Conservation (phyloP, 495 filamentous ascomycete species). For the Pseudevernia furfuracea region DNA sequence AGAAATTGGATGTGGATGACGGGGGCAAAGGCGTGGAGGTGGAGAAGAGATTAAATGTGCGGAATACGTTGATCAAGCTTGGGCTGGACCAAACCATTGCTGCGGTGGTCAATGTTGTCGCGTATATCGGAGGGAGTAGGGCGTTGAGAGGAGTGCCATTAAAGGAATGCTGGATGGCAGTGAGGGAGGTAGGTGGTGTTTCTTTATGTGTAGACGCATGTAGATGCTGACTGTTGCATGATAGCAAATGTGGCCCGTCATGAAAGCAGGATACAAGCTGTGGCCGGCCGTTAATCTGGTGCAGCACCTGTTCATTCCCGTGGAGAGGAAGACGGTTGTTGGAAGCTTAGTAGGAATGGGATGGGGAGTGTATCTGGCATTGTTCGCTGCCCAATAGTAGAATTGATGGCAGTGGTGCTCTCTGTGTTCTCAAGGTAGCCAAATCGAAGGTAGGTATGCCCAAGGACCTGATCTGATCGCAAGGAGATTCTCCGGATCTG, state of each 20-base stretch:
- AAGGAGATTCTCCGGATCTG: not conserved
- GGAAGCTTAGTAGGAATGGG: slow-evolving; percentile 71
- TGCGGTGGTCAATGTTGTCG: slow-evolving; percentile 64
- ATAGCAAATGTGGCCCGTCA: slow-evolving; percentile 61
- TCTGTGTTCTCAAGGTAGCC: not conserved
- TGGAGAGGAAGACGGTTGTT: slow-evolving; percentile 67
- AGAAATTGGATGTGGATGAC: slow-evolving; percentile 26
- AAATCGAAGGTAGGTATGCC: not conserved
- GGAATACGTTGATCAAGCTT: slow-evolving; percentile 75
- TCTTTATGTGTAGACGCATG: not conserved
- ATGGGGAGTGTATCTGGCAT: slow-evolving; percentile 84
- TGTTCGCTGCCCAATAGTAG: slow-evolving; percentile 42
- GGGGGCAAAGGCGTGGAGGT: slow-evolving; percentile 28
- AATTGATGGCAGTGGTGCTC: not conserved
- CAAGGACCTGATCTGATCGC: not conserved
- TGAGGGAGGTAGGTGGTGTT: slow-evolving; percentile 34
- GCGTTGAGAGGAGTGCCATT: slow-evolving; percentile 40
- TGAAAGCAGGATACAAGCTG: slow-evolving; percentile 67
- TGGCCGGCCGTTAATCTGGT: slow-evolving; percentile 77
- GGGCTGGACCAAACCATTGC: slow-evolving; percentile 74
- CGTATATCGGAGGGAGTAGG: slow-evolving; percentile 60
- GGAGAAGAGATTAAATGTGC: slow-evolving; percentile 44
- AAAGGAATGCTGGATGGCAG: slow-evolving; percentile 29
- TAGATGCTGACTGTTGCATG: not conserved
- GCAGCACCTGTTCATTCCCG: slow-evolving; percentile 72